Evolutionary conservation across 345 rosid species (phyloP), one percentile per base, ranked within the genome.

Genomic region (Sisymbrium irio): DNA sequence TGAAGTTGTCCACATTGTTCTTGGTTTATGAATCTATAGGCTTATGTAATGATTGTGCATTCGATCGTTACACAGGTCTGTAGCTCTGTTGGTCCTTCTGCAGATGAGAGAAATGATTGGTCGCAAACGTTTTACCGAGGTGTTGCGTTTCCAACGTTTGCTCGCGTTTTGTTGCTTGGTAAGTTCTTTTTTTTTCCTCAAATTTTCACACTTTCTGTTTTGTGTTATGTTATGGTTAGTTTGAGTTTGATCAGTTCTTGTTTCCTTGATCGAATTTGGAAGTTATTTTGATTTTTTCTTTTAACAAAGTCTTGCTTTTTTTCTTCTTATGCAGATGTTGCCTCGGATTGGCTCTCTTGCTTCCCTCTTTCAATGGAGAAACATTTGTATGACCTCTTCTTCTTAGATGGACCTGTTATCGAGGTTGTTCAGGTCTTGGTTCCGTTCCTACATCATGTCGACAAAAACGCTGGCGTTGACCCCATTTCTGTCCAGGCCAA

Each of bases 321-420:
- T 22, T 51, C 1, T 51, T 0, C n/a, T 3, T 8, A 12, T 79
- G 83, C 86, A 94, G 98, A 95, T 85, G 82, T 92, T 71, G 88
- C 97, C 66, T 84, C 92, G 73, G 82, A 87, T 80, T 95, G 97
- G 97, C 84, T 95, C 2, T 76, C 96, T 61, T 95, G 97, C 81
- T 95, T 95, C 83, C 85, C 99, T 41, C 59, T 84, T 64, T 84
- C 97, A 55, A 89, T 86, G 45, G 82, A 71, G 79, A 86, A 86
- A 74, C 87, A 82, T 69, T 80, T 87, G 19, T 95, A 92, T 65
- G 99, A 92, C 80, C 74, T 72, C 74, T 95, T 92, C 87, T 95
- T 95, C 79, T 81, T 82, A 37, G 73, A 80, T 40, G 99, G 97
- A 20, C 82, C 81, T 74, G 75, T 84, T 30, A 72, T 81, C 0